phyloP scores from a whole-genome alignment of 1,139 yeast species.

The Zhuliangozyma blackwelliae region DNA sequence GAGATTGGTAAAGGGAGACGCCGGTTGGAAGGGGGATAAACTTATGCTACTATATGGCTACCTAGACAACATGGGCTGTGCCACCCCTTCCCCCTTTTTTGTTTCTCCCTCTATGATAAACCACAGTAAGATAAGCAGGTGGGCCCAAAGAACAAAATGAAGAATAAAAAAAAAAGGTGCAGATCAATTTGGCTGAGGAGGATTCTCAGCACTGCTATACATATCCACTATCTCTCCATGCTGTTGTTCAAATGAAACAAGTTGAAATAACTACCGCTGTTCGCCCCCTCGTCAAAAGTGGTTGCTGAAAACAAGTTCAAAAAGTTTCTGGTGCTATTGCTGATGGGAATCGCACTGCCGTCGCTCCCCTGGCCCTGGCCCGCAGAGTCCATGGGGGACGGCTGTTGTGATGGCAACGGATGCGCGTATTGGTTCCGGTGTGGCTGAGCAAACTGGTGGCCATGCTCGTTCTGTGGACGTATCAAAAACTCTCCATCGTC shows the following conservation, averaged over 20 bases:
- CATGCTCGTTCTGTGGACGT: slow-evolving; percentile 16
- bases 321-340: slow-evolving; percentile 25
- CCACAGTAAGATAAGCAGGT: too few relatives aligned
- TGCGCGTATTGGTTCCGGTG: slow-evolving; percentile 9
- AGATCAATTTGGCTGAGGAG: too few relatives aligned
- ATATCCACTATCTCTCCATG: too few relatives aligned
- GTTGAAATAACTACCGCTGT: slow-evolving; percentile 20
- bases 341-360: slow-evolving; percentile 7
- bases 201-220: too few relatives aligned
- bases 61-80: too few relatives aligned
- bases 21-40: too few relatives aligned
- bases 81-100: too few relatives aligned
- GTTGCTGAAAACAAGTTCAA: slow-evolving; percentile 23
- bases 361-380: neutral
- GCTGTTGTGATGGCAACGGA: slow-evolving; percentile 5
- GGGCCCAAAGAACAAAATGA: too few relatives aligned
- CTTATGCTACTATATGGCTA: too few relatives aligned
- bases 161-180: too few relatives aligned
- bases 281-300: slow-evolving; percentile 13
- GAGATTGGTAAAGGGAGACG: too few relatives aligned
- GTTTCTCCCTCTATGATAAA: too few relatives aligned
- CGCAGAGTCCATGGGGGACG: neutral
- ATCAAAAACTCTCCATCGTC: slow-evolving; percentile 11
- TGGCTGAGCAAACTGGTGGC: slow-evolving; percentile 10
- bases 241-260: slow-evolving; percentile 20